Conservation (phyloP, 371 early-diverging fungal species). For the Apophysomyces sp. region DNA sequence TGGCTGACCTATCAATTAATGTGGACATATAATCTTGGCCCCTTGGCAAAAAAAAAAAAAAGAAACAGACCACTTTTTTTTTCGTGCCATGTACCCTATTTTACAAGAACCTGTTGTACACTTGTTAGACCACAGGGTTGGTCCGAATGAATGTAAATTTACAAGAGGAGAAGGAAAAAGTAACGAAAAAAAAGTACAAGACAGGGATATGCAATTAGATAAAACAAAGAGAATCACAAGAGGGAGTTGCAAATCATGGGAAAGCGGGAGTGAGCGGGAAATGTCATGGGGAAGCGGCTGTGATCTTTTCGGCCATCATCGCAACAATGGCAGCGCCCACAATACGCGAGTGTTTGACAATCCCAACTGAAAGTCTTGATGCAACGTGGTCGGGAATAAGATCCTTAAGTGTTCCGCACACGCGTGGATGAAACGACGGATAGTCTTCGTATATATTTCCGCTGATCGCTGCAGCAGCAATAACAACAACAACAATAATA, state of each 20-base stretch:
- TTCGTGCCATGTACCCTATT: not conserved
- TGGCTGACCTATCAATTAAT: too few relatives aligned
- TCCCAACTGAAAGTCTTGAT: constrained; percentile 40
- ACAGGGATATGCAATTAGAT: not conserved
- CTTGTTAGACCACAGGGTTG: not conserved
- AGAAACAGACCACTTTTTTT: not conserved
- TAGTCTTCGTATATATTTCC: constrained; percentile 50
- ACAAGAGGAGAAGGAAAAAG: not conserved
- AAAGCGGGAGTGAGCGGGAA: not conserved
- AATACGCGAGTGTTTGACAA: constrained; percentile 47
- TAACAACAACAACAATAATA: not conserved
- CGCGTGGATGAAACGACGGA: constrained; percentile 45
- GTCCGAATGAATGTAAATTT: not conserved
- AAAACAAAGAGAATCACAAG: not conserved
- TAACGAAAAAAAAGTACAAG: too few relatives aligned
- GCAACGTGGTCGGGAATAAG: constrained; percentile 42
- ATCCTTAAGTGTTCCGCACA: constrained; percentile 40
- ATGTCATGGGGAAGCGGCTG: not conserved
- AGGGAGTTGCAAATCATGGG: not conserved
- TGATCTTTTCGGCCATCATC: constrained; percentile 43
- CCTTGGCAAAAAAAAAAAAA: too few relatives aligned
- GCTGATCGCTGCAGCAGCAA: constrained; percentile 33
- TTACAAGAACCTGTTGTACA: not conserved
- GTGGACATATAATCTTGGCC: too few relatives aligned
- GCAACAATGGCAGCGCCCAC: constrained; percentile 53